Base-by-base conservation (phyloP, 768 basidiomycete species). In the Boletus rubescentipes region DNA sequence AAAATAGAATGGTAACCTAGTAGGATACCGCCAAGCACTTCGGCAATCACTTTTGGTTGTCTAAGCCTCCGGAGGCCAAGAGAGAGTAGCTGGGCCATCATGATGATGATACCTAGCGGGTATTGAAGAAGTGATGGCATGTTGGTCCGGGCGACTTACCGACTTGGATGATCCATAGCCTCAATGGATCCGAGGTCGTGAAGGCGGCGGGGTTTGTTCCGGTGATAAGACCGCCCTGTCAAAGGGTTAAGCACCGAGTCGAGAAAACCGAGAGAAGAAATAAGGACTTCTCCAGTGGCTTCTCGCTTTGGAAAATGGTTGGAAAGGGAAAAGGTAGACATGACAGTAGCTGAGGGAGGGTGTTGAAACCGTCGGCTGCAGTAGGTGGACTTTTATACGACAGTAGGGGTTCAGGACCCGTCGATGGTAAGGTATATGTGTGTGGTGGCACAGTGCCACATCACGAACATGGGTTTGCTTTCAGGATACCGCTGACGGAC, bases 1-100 rank as follows among this genome's bases (percentile, higher is more conserved):
- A 85, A 4, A n/a, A 32, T n/a, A 18, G 61, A 61, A 65, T 71
- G 26, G 26, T 6, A 26, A 77, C 89, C 89, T 12, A 96, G 78
- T n/a, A 98, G 61, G 58, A 98, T 93, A 9, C 96, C 95, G 5
- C 90, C 93, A 34, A 97, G 72, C 26, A 96, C 83, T 56, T 91
- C 89, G 7, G 89, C 86, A 26, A 91, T 91, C 43, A 91, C 89
- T 63, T 82, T 87, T 5, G 96, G 96, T 62, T 98, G 96, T 21
- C 81, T 80, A 32, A 96, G 72, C 68, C 80, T 88, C n/a, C 81
- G 76, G 35, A 98, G 77, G 4, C 69, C 75, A 15, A 93, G 78
- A 2, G 85, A 81, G n/a, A 94, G 80, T 20, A 90, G 58, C 64
- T 89, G 89, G 4, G 90, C 86, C 49, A 86, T 89, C 39, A 78